Evolutionary conservation across 805 yeast species (phyloP), one percentile per base, ranked within the genome.

Genomic region (Schizosaccharomyces osmophilus): DNA sequence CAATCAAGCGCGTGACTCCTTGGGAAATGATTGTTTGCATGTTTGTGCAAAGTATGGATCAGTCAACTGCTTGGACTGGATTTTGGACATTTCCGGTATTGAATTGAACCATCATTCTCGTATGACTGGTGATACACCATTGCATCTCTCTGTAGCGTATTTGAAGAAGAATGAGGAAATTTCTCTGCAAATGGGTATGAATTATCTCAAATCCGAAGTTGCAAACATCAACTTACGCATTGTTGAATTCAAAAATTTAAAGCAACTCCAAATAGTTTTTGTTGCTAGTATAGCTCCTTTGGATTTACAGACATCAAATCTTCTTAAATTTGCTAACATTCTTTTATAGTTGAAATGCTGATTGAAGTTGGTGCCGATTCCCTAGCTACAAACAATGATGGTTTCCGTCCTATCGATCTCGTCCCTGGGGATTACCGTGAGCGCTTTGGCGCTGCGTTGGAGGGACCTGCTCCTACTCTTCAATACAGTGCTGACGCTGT

Each of bases 401-500:
- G 48, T 11, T 57, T 29, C 26, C 43, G 48, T 9, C 60, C 60
- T 5, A 36, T 57, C 6, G 60, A 57, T 24, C 26, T 57, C 11
- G 60, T 57, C 26, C 60, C 60, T 6, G 60, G 60, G 4, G 60
- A 57, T 41, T 51, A 19, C n/a, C 57, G 32, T 29, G 31, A 22
- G 19, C 31, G n/a, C 17, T 51, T 51, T 26, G 57, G 31, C 24
- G 19, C 57, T 17, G 57, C 36, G 3, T 29, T 51, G 8, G 57
- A 51, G n/a, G 57, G 36, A 9, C 57, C 31, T 51, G 36, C 57
- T 2, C 31, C 36, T 11, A 29, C 57, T 24, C 5, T 24, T 3
- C 57, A 51, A 15, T 51, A 24, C 26, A 17, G 31, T 4, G 39
- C 31, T 1, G 57, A 51, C 22, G 36, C 26, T 15, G 57, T 51